Conservation (phyloP, 148 eudicot genomes). For the Fallopia convolvulus region DNA sequence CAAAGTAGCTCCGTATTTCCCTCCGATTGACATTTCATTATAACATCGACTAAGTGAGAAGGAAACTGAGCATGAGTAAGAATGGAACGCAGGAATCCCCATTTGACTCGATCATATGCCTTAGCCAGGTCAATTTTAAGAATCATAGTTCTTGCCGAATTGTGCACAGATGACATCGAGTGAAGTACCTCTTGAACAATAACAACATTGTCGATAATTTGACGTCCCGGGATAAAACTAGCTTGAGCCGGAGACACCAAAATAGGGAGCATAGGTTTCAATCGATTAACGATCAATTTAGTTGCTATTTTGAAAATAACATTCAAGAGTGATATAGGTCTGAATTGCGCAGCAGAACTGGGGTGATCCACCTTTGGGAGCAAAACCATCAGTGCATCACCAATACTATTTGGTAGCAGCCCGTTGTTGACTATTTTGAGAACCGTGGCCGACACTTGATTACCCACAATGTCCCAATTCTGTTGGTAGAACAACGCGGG, state of each 20-base stretch:
- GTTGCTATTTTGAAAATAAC: not conserved
- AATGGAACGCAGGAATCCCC: not conserved
- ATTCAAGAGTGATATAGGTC: not conserved
- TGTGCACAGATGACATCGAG: not conserved
- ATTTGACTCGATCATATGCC: not conserved
- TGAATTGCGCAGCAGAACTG: not conserved
- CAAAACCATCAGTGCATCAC: not conserved
- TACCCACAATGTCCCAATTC: too few species aligned
- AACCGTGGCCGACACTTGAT: not conserved
- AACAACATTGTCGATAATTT: not conserved
- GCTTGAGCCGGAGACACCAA: not conserved
- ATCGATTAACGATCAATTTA: not conserved
- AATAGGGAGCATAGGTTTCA: not conserved
- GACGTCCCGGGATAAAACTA: not conserved
- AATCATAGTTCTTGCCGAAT: not conserved
- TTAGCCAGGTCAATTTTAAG: not conserved
- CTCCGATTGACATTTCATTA: not conserved
- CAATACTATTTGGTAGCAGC: fast-evolving
- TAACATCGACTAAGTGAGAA: too few species aligned
- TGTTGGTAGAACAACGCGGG: too few species aligned
- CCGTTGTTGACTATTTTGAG: not conserved
- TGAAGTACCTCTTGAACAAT: not conserved
- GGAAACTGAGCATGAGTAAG: not conserved
- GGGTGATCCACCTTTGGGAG: not conserved
- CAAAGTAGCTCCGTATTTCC: not conserved